Conservation (phyloP, 2,329 filamentous ascomycete species). For the Neofusicoccum kwambonambiense region DNA sequence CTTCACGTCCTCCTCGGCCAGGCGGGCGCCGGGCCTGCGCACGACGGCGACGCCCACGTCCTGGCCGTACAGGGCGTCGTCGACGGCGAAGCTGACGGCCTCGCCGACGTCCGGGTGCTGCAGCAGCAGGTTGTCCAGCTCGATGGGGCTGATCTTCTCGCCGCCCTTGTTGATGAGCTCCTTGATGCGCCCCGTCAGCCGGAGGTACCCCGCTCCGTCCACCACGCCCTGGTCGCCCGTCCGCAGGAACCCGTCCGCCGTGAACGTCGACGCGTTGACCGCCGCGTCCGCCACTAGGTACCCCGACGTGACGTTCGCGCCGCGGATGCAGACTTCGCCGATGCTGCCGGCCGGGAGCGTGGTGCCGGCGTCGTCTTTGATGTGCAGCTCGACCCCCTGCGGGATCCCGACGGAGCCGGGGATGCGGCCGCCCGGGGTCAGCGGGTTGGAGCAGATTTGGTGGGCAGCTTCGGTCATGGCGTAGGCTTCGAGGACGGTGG, state of each 20-base stretch:
- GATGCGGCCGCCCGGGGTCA: conserved; percentile 61
- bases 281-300: conserved; percentile 68
- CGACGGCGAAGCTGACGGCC: conserved; percentile 74
- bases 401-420: conserved; percentile 75
- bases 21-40: conserved; percentile 56
- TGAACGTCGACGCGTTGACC: conserved; percentile 64
- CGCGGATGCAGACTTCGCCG: conserved; percentile 73
- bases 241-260: conserved; percentile 70
- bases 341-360: conserved; percentile 63
- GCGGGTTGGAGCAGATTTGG: conserved; percentile 65
- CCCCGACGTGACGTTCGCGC: conserved; percentile 73
- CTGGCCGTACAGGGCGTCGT: conserved; percentile 73
- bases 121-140: conserved; percentile 73
- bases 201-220: conserved; percentile 71
- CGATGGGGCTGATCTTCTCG: conserved; percentile 78
- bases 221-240: conserved; percentile 76
- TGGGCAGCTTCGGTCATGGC: conserved; percentile 82
- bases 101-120: conserved; percentile 66
- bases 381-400: conserved; percentile 72
- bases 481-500: conserved; percentile 77
- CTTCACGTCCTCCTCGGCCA: conserved; percentile 58
- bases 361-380: conserved; percentile 65
- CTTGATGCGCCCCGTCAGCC: conserved; percentile 80
- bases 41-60: conserved; percentile 74
- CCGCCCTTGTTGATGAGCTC: conserved; percentile 81